phyloP scores from a whole-genome alignment of 768 basidiomycete genomes.

The Postia placenta region DNA sequence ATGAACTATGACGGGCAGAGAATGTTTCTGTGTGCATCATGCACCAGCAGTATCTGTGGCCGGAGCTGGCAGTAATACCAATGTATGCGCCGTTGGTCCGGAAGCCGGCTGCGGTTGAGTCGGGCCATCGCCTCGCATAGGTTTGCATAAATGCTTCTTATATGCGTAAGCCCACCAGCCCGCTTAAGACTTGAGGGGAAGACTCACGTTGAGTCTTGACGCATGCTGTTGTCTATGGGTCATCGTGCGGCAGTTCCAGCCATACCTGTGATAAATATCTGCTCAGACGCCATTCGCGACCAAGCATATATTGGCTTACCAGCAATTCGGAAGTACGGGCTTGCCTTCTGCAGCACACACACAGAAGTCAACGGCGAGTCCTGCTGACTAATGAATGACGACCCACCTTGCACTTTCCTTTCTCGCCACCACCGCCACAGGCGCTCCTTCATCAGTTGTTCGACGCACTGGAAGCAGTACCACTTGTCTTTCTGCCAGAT shows the following conservation, averaged over 20 bases:
- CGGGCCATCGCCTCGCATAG: background rate
- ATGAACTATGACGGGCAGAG: too few relatives aligned
- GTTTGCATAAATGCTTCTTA: background rate
- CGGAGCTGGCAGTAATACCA: too few relatives aligned
- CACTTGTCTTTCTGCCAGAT: constrained; percentile 19
- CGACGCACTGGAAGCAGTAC: constrained; percentile 21
- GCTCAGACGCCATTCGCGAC: too few relatives aligned
- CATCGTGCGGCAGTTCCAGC: background rate
- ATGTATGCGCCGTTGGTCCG: too few relatives aligned
- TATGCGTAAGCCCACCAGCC: background rate
- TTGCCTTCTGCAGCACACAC: background rate
- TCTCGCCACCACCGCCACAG: constrained; percentile 16
- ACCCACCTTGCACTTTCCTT: background rate
- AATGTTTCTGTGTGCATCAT: too few relatives aligned
- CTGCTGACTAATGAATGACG: too few relatives aligned
- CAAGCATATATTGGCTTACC: too few relatives aligned
- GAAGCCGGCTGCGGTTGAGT: too few relatives aligned
- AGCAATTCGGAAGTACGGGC: background rate
- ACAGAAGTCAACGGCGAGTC: too few relatives aligned
- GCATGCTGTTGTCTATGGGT: background rate
- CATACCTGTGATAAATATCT: background rate
- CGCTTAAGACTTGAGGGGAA: background rate
- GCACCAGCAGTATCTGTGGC: too few relatives aligned
- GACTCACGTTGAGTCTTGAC: background rate
- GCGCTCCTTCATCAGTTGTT: constrained; percentile 10